Evolutionary conservation across 2,329 filamentous ascomycete species (phyloP).

Genomic region (Rosellinia necatrix): DNA sequence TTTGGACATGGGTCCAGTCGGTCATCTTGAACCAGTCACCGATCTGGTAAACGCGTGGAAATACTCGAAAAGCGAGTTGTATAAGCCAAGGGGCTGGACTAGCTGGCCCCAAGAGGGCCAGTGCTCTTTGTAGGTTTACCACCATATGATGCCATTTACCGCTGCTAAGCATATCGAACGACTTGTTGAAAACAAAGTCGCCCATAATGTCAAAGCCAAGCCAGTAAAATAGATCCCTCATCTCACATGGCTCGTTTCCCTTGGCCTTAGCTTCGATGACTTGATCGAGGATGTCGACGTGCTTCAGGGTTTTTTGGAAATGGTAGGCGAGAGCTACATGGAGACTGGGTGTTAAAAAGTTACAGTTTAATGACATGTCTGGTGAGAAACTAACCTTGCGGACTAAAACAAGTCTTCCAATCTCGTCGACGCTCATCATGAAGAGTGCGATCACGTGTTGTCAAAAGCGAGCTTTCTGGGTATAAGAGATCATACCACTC

Average conservation of each 20-base stretch:
- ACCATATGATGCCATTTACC: constrained; percentile 3
- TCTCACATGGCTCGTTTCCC: constrained; percentile 31
- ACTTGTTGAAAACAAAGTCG: constrained; percentile 12
- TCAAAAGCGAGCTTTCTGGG: constrained; percentile 29
- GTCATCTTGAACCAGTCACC: constrained; percentile 34
- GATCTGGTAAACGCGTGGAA: constrained; percentile 23
- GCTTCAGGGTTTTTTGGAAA: constrained; percentile 15
- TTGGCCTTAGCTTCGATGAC: constrained; percentile 23
- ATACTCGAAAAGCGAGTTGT: constrained; percentile 30
- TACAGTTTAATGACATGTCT: too few relatives aligned
- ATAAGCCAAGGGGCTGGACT: constrained; percentile 38
- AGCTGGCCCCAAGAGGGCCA: constrained; percentile 39
- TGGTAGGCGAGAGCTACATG: constrained; percentile 30
- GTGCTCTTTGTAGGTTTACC: too few relatives aligned
- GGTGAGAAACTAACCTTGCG: constrained; percentile 23
- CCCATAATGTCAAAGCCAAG: constrained; percentile 15
- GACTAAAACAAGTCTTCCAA: constrained; percentile 32
- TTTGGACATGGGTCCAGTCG: too few relatives aligned
- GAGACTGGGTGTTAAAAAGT: too few relatives aligned
- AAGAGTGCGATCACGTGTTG: constrained; percentile 29
- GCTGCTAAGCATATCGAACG: neutral
- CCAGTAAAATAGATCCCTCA: constrained; percentile 24
- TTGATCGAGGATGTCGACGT: constrained; percentile 28
- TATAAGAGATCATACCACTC: constrained; percentile 38
- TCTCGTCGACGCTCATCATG: constrained; percentile 32